Evolutionary conservation across 2,329 filamentous ascomycete species (phyloP).

Genomic region (Aspergillus calidoustus): DNA sequence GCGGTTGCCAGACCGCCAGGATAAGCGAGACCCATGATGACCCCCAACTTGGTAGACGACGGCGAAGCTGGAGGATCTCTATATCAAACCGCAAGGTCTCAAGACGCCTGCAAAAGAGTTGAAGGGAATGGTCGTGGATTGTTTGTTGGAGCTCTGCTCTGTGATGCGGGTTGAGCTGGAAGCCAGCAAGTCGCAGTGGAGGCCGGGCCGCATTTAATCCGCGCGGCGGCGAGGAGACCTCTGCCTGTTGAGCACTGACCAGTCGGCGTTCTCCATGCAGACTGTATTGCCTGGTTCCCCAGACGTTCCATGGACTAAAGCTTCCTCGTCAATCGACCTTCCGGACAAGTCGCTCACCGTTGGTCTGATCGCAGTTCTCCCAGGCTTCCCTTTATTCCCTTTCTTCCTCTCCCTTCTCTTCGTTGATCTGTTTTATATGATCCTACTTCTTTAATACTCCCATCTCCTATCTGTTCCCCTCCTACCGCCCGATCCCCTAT

Average conservation of each 20-base stretch:
- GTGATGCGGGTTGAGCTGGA: conserved; percentile 17
- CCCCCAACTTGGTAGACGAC: conserved; percentile 27
- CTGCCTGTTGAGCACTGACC: conserved; percentile 1
- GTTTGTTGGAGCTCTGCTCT: conserved; percentile 23
- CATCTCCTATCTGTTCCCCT: conserved; percentile 3
- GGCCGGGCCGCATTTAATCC: conserved; percentile 39
- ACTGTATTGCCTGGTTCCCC: conserved; percentile 10
- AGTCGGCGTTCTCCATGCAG: conserved; percentile 9
- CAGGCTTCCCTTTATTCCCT: conserved; percentile 1
- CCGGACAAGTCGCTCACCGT: conserved; percentile 14
- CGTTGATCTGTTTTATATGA: conserved; percentile 13
- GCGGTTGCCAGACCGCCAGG: conserved; percentile 69
- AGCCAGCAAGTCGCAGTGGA: conserved; percentile 20
- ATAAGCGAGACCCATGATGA: conserved; percentile 73
- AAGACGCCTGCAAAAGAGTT: conserved; percentile 22
- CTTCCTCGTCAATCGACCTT: conserved; percentile 18
- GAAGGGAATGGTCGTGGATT: conserved; percentile 10
- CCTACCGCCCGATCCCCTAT: conserved; percentile 31
- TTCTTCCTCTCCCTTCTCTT: conserved; percentile 7
- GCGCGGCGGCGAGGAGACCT: conserved; percentile 17
- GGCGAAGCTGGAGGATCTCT: conserved; percentile 26
- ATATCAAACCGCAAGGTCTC: conserved; percentile 25
- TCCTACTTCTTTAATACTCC: conserved; percentile 11
- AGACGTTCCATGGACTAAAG: conserved; percentile 11
- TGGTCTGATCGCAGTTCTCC: conserved; percentile 15